Evolutionary conservation across 495 filamentous ascomycete species (phyloP).

Genomic region (Talaromyces stipitatus): DNA sequence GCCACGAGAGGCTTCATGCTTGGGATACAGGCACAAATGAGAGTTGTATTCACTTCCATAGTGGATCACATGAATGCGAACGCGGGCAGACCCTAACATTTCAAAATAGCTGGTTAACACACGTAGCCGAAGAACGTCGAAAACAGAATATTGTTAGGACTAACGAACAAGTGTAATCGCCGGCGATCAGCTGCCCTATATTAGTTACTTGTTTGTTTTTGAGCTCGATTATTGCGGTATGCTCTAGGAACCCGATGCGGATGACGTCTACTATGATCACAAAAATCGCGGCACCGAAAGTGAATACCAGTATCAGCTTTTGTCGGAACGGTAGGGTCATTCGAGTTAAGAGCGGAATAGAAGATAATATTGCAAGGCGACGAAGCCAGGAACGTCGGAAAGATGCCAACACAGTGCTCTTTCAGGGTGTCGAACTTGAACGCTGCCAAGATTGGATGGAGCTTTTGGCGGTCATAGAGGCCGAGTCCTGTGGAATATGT

Average conservation of each 20-base stretch:
- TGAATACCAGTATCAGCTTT: constrained; percentile 76
- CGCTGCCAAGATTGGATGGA: constrained; percentile 54
- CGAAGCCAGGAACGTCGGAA: constrained; percentile 75
- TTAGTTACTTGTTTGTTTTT: neutral
- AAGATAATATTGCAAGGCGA: constrained; percentile 73
- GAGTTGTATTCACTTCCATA: constrained; percentile 81
- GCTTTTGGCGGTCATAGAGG: neutral
- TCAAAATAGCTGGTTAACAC: neutral
- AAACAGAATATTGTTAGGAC: neutral
- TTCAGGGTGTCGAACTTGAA: constrained; percentile 40
- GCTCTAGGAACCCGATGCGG: constrained; percentile 79
- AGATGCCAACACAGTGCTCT: constrained; percentile 58
- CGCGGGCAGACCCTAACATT: constrained; percentile 16
- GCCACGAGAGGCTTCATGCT: constrained; percentile 89
- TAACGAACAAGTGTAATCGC: constrained; percentile 49
- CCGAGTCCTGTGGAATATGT: neutral
- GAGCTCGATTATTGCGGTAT: constrained; percentile 43
- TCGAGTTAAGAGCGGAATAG: constrained; percentile 76
- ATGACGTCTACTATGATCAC: constrained; percentile 83
- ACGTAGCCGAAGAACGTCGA: neutral
- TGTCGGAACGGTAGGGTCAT: constrained; percentile 77
- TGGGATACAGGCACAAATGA: constrained; percentile 84
- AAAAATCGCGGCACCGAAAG: constrained; percentile 76
- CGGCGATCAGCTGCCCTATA: neutral
- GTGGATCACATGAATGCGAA: constrained; percentile 87